Evolutionary conservation across 805 yeast genomes (phyloP).

Genomic region (Metschnikowia noctiluminum): DNA sequence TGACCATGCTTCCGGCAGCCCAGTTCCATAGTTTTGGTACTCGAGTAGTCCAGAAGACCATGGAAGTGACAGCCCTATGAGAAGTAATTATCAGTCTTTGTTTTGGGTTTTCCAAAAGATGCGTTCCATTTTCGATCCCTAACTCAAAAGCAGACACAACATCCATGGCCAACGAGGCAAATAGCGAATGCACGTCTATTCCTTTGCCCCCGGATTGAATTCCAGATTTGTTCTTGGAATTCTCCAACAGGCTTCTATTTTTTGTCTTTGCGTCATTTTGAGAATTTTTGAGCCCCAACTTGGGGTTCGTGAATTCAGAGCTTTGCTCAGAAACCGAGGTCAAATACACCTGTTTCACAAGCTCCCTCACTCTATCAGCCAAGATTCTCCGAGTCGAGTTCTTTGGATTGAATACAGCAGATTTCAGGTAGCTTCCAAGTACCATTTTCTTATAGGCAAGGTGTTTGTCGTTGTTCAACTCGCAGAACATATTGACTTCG

Average conservation of each 20-base stretch:
- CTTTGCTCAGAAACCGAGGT: conserved; percentile 28
- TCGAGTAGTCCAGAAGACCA: conserved; percentile 65
- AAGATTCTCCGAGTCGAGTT: conserved; percentile 26
- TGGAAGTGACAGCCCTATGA: conserved; percentile 46
- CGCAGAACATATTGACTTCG: conserved; percentile 56
- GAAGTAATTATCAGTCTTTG: conserved; percentile 40
- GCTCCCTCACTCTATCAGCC: conserved; percentile 23
- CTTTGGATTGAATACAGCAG: conserved; percentile 28
- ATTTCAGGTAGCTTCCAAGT: conserved; percentile 31
- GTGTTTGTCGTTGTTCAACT: conserved; percentile 40
- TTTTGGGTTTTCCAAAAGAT: conserved; percentile 40
- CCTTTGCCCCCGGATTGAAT: neutral
- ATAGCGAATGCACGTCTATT: conserved; percentile 55
- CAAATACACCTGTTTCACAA: conserved; percentile 24
- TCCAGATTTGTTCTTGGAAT: neutral
- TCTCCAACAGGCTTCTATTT: no score
- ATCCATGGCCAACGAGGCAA: conserved; percentile 69
- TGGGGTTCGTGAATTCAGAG: conserved; percentile 29
- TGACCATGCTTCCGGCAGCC: conserved; percentile 42
- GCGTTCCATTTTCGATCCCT: conserved; percentile 47
- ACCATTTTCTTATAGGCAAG: conserved; percentile 28
- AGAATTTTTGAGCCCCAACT: neutral
- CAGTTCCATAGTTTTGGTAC: conserved; percentile 49
- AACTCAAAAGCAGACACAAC: conserved; percentile 59
- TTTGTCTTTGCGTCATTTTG: no score